Evolutionary conservation across 169 alveolate genomes (phyloP).

Genomic region (Plasmodium vinckei): DNA sequence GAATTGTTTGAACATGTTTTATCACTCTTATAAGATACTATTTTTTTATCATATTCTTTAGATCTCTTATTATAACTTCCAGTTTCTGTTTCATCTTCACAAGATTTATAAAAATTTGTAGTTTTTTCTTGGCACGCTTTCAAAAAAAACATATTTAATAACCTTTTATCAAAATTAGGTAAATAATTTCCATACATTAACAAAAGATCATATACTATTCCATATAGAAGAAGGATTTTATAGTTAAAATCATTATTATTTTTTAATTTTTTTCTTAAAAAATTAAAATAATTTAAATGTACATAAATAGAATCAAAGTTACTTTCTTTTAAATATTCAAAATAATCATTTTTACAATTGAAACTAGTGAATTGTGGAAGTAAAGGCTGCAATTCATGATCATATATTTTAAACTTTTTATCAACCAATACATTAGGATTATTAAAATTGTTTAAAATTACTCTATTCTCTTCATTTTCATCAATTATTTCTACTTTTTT

Average conservation of each 20-base stretch:
- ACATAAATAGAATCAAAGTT: slow-evolving; percentile 22
- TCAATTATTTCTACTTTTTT: background rate
- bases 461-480: slow-evolving; percentile 5
- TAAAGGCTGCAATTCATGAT: slow-evolving; percentile 55
- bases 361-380: slow-evolving; percentile 70
- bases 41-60: too few species aligned
- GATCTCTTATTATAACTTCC: too few species aligned
- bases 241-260: slow-evolving; percentile 3
- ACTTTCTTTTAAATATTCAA: slow-evolving; percentile 3
- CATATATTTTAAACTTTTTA: slow-evolving; percentile 52
- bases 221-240: slow-evolving; percentile 19
- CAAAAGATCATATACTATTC: slow-evolving; percentile 18
- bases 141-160: too few species aligned
- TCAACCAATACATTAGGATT: slow-evolving; percentile 48
- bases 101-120: too few species aligned
- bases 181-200: slow-evolving; percentile 12
- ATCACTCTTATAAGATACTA: too few species aligned
- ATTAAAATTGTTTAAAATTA: slow-evolving; percentile 22
- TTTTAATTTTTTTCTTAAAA: slow-evolving; percentile 14
- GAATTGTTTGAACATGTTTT: too few species aligned
- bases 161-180: too few species aligned
- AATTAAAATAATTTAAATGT: slow-evolving; percentile 8
- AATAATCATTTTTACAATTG: slow-evolving; percentile 3
- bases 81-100: too few species aligned
- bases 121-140: too few species aligned